phyloP scores from a whole-genome alignment of 352 stramenopile genomes.

The Pythium pectinolyticum region DNA sequence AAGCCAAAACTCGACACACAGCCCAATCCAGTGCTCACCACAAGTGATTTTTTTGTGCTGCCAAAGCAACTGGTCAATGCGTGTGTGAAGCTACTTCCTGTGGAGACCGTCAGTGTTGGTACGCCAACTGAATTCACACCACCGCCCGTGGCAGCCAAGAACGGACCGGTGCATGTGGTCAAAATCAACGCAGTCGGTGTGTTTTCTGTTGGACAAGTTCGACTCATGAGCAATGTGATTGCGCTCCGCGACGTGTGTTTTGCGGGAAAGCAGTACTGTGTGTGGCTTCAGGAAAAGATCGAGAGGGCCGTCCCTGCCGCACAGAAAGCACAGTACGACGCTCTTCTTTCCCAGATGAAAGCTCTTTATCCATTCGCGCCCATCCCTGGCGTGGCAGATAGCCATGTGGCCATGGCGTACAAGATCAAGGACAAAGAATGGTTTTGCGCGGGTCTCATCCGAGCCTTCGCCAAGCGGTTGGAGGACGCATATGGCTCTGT shows the following conservation, averaged over 20 bases:
- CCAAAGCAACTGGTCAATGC: neutral
- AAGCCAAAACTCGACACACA: neutral
- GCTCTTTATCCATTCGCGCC: neutral
- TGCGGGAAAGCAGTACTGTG: neutral
- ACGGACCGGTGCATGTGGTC: neutral
- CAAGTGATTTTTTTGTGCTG: conserved; percentile 2
- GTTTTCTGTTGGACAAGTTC: neutral
- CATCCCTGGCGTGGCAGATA: neutral
- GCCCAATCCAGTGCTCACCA: neutral
- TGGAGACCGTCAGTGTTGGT: neutral
- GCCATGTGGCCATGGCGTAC: neutral
- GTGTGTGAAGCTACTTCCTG: neutral
- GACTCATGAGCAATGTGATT: neutral
- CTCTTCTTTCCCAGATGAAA: neutral
- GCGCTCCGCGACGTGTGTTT: neutral
- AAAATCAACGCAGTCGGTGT: neutral
- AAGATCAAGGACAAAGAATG: neutral
- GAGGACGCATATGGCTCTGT: neutral
- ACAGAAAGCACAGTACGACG: neutral
- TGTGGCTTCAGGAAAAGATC: neutral
- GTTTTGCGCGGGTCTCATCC: neutral
- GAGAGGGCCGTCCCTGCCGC: neutral
- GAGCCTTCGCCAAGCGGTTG: neutral
- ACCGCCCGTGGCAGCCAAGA: neutral
- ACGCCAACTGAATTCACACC: neutral